A percentile compares a stretch with the other conserved stretches of the same genome.
Conservation (phyloP, 352 stramenopile species). For the Globisporangium cylindrosporum region DNA sequence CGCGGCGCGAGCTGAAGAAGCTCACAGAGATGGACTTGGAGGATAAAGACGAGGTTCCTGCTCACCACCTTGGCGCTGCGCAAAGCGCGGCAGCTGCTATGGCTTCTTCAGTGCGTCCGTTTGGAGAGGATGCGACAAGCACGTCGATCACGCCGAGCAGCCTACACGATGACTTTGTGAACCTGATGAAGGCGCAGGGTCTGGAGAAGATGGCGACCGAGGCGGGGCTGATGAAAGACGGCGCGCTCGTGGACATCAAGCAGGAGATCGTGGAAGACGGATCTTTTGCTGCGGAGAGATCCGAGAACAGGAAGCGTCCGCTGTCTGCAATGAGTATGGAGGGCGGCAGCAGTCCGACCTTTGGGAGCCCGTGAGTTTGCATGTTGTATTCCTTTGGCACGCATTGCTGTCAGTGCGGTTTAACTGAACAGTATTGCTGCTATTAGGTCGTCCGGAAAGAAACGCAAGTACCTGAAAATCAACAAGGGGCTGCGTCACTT, state of each 20-base stretch:
- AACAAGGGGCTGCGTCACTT: constrained; percentile 94
- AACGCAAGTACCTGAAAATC: constrained; percentile 80
- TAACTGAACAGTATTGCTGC: not conserved
- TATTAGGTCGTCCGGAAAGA: constrained; percentile 60
- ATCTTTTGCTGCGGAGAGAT: constrained; percentile 8
- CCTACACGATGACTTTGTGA: constrained; percentile 86
- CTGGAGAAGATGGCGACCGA: constrained; percentile 84
- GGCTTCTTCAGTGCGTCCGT: constrained; percentile 20
- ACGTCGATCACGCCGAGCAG: constrained; percentile 56
- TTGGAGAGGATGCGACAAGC: constrained; percentile 36
- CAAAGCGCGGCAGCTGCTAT: not conserved
- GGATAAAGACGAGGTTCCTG: constrained; percentile 50
- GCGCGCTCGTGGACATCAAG: constrained; percentile 59
- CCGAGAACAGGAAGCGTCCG: constrained; percentile 23
- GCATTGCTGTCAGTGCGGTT: not conserved
- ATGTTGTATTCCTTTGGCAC: not conserved
- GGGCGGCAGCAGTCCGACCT: constrained; percentile 38
- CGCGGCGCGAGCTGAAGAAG: constrained; percentile 77
- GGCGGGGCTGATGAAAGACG: constrained; percentile 71
- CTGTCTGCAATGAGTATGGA: constrained; percentile 24
- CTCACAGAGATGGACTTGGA: constrained; percentile 73
- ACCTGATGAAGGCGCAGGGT: constrained; percentile 82
- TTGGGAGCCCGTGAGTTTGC: constrained; percentile 56
- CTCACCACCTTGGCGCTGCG: not conserved
- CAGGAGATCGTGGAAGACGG: constrained; percentile 26